Percentiles rank a stretch among this genome's conserved stretches.
phyloP scores from a whole-genome alignment of 1,284 basidiomycete genomes.

The Singerocomus rubriflavus region DNA sequence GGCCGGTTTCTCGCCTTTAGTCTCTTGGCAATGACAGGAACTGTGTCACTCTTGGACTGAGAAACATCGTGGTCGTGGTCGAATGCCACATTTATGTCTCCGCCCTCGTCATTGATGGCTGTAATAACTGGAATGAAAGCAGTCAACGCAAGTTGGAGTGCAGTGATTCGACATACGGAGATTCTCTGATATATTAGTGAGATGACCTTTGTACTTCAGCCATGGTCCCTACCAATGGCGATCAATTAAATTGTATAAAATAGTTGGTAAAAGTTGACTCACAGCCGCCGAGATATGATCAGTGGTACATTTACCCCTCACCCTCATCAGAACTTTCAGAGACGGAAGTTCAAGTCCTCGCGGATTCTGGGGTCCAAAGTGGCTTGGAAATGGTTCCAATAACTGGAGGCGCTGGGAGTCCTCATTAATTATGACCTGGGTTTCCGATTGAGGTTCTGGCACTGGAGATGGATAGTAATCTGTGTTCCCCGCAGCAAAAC shows the following conservation, averaged over 20 bases:
- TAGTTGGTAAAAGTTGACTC: conserved; percentile 22
- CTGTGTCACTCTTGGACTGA: conserved; percentile 68
- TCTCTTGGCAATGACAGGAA: conserved; percentile 86
- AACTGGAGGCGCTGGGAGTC: conserved; percentile 85
- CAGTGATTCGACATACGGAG: conserved; percentile 57
- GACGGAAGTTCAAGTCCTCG: conserved; percentile 74
- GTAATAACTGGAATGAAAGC: conserved; percentile 52
- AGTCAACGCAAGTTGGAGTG: conserved; percentile 36
- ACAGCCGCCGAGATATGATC: conserved; percentile 96
- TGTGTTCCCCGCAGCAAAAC: conserved; percentile 81
- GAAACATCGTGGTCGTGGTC: conserved; percentile 56
- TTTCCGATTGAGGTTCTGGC: conserved; percentile 76
- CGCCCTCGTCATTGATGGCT: conserved; percentile 91
- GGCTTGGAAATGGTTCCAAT: conserved; percentile 82
- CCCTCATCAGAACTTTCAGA: conserved; percentile 84
- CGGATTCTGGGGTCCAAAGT: conserved; percentile 59
- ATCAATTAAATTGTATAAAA: conserved; percentile 4
- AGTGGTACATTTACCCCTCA: conserved; percentile 97
- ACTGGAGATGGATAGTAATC: conserved; percentile 77
- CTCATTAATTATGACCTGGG: conserved; percentile 77
- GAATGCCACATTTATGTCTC: conserved; percentile 85
- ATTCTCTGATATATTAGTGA: conserved; percentile 96
- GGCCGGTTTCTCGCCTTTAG: conserved; percentile 80
- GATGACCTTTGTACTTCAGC: conserved; percentile 98
- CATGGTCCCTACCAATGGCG: conserved; percentile 71